Base-by-base conservation (phyloP, 2,329 filamentous ascomycete genomes). In the Pseudocercospora fuligena region DNA sequence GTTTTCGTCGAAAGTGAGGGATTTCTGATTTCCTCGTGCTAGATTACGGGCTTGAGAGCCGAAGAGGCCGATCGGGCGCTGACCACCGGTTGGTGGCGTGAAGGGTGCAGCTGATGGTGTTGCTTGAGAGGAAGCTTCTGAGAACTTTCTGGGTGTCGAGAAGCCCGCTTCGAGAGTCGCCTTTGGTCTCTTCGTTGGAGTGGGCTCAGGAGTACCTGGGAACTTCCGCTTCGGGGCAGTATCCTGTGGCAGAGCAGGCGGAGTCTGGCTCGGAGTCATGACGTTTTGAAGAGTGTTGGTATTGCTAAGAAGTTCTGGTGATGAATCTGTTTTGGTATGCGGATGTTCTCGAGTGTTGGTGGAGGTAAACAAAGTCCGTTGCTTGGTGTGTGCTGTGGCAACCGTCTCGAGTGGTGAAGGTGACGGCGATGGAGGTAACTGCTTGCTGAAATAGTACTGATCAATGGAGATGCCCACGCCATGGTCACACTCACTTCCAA, bases 21-120 rank as follows among this genome's bases (percentile, higher is more conserved):
- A 58, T 19, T 49, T n/a, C 56, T 47, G 56, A 6, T 57, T 59
- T 12, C 60, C 64, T 31, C 64, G 36, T 12, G 64, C 56, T 36
- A 66, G 33, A 19, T 57, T 53, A 51, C 66, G 63, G 11, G 66
- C 66, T 58, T 68, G 66, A 36, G 66, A 43, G 5, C 66, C 66
- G 51, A 68, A 68, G 4, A 64, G 19, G 21, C 64, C 64, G 23
- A 61, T 25, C n/a, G 53, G 16, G 19, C 21, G 46, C 47, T 33
- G 23, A 21, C 33, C 11, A 27, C 33, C 7, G 1, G 49, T 40
- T 54, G 40, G 12, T 54, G 36, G 51, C 1, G 29, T 58, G 31
- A 33, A 25, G n/a, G 56, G 51, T 25, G 61, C 27, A 23, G 51
- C 5, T 40, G 51, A 60, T 16, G 53, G 31, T 19, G 60, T 40